Percentiles rank a stretch among this genome's conserved stretches.
Conservation (phyloP, 306 rosid genomes). For the Gynostemma pentaphyllum region DNA sequence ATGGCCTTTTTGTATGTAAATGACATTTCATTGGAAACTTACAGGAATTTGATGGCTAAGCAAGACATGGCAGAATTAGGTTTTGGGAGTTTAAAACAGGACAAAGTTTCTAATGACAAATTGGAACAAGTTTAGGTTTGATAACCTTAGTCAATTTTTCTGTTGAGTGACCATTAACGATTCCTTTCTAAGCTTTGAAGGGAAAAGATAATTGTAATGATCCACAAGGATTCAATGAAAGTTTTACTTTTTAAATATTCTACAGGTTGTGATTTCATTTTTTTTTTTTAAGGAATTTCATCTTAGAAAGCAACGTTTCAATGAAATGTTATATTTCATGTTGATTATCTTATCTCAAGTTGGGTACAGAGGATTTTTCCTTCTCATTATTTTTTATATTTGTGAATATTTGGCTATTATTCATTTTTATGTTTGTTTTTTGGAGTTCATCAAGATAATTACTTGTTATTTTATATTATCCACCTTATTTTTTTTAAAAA, state of each 20-base stretch:
- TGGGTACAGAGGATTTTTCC: background rate
- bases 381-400: background rate
- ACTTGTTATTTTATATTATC: too few species aligned
- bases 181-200: background rate
- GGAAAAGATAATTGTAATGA: background rate
- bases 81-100: slow-evolving; percentile 28
- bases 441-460: background rate
- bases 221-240: too few species aligned
- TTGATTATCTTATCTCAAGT: background rate
- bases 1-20: background rate
- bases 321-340: background rate
- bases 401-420: background rate
- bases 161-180: background rate
- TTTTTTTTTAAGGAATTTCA: too few species aligned
- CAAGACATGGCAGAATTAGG: slow-evolving; percentile 95
- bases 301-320: background rate
- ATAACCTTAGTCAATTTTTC: background rate
- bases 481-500: too few species aligned
- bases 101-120: slow-evolving; percentile 10
- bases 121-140: background rate
- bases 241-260: too few species aligned
- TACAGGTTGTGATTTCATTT: too few species aligned
- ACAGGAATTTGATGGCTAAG: slow-evolving; percentile 96
- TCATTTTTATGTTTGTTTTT: background rate
- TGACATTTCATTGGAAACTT: slow-evolving; percentile 18